Evolutionary conservation across 441 rosid genomes (phyloP), one percentile per base, ranked within the genome.

Genomic region (Metrosideros polymorpha): DNA sequence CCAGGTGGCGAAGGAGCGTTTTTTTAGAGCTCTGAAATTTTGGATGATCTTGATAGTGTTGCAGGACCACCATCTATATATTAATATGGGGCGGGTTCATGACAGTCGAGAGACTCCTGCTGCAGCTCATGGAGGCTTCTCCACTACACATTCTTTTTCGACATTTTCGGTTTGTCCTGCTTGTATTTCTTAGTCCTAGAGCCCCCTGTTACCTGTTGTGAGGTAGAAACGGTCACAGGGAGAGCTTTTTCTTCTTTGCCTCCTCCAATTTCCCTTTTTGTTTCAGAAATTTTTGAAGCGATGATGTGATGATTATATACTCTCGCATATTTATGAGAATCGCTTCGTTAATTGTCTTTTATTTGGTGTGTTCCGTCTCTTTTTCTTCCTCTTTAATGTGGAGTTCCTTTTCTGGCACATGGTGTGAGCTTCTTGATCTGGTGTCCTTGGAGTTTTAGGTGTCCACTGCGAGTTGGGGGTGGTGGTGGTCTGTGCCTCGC

Each of bases 11-110:
- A 52, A 30, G 88, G 66, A 82, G 92, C 86, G 54, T 84, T 63
- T 12, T 75, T 12, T 51, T 53, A 18, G 84, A 90, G 93, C 92
- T 88, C 86, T 92, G 85, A 92, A 91, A 82, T 92, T 93, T 93
- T 91, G 91, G 90, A 53, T 82, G 86, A 82, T 50, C 61, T 83
- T 83, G 87, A 90, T 83, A 87, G 77, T 43, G 56, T 43, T 61
- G 49, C 63, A 71, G n/a, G 66, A 61, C 50, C 42, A 45, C 54
- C 47, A 35, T 27, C 49, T 91, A 88, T 77, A 83, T 50, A 86
- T 55, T 55, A 25, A 9, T 55, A 25, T 55, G 59, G 59, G 27
- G 82, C n/a, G 85, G 82, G 86, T 86, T 25, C 71, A 83, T 55
- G 87, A 45, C 86, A 30, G 63, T 83, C 85, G 49, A 56, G 87